phyloP scores from a whole-genome alignment of 352 stramenopile species.

The Pythium volutum region DNA sequence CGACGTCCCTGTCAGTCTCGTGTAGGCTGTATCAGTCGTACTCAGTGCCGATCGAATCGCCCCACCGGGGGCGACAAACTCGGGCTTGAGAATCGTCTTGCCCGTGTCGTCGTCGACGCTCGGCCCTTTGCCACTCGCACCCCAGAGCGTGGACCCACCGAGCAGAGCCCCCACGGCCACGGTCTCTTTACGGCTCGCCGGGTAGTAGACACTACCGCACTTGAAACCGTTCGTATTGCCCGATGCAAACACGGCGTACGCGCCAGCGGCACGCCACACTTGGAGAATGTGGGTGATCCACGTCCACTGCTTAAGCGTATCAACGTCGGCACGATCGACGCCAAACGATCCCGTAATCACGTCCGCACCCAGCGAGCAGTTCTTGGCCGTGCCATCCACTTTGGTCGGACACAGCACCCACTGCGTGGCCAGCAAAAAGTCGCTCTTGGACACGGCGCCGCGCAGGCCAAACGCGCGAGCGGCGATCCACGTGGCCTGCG shows the following conservation, averaged over 20 bases:
- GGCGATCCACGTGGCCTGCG: conserved; percentile 63
- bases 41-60: conserved; percentile 66
- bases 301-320: conserved; percentile 44
- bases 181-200: conserved; percentile 44
- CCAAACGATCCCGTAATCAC: conserved; percentile 70
- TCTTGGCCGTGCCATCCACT: conserved; percentile 34
- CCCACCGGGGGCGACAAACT: conserved; percentile 70
- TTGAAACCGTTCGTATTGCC: conserved; percentile 74
- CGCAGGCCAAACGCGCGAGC: conserved; percentile 60
- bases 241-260: conserved; percentile 60
- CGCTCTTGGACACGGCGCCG: conserved; percentile 59
- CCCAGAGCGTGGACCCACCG: conserved; percentile 56
- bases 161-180: conserved; percentile 65
- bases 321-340: conserved; percentile 42
- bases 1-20: conserved; percentile 63
- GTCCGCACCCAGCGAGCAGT: conserved; percentile 61
- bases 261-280: conserved; percentile 45
- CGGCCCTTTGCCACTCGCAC: conserved; percentile 65
- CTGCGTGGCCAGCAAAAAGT: conserved; percentile 62
- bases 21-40: conserved; percentile 52
- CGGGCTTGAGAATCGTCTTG: conserved; percentile 53
- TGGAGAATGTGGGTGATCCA: conserved; percentile 57
- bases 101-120: conserved; percentile 31
- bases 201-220: conserved; percentile 69
- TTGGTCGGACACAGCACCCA: conserved; percentile 69